Percentiles rank a stretch among this genome's conserved stretches.
phyloP scores from a whole-genome alignment of 768 basidiomycete species.

The Psilocybe subaeruginosa region DNA sequence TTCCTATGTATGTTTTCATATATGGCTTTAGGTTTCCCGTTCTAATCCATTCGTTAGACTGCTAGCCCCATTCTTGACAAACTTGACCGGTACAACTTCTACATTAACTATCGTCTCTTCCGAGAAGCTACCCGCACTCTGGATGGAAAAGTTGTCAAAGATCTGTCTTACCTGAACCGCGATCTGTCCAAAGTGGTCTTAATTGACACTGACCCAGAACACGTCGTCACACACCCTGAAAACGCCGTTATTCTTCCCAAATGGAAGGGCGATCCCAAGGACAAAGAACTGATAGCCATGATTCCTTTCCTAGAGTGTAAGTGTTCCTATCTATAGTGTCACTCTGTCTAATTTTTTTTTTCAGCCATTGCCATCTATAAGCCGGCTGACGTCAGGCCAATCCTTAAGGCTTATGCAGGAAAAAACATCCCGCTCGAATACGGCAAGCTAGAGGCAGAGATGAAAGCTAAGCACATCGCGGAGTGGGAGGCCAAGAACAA shows the following conservation, averaged over 20 bases:
- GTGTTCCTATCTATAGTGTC: conserved; percentile 15
- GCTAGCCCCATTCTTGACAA: conserved; percentile 89
- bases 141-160: conserved; percentile 89
- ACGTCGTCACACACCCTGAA: conserved; percentile 79
- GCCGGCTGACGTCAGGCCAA: conserved; percentile 84
- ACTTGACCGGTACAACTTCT: conserved; percentile 92
- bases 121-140: conserved; percentile 87
- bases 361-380: conserved; percentile 92
- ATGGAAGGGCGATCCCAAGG: conserved; percentile 81
- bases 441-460: conserved; percentile 83
- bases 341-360: conserved; percentile 3
- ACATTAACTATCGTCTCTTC: conserved; percentile 88
- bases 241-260: conserved; percentile 83
- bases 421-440: conserved; percentile 91
- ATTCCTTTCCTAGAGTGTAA: conserved; percentile 96
- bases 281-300: conserved; percentile 80
- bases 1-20: conserved; percentile 67
- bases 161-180: conserved; percentile 93
- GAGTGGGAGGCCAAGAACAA: conserved; percentile 71
- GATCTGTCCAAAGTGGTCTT: conserved; percentile 88
- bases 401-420: conserved; percentile 81
- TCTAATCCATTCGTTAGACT: conserved; percentile 52
- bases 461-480: conserved; percentile 74
- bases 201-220: conserved; percentile 84
- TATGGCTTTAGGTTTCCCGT: not conserved